phyloP scores from a whole-genome alignment of 2,329 filamentous ascomycete genomes.

The Sporothrix variecibatus region DNA sequence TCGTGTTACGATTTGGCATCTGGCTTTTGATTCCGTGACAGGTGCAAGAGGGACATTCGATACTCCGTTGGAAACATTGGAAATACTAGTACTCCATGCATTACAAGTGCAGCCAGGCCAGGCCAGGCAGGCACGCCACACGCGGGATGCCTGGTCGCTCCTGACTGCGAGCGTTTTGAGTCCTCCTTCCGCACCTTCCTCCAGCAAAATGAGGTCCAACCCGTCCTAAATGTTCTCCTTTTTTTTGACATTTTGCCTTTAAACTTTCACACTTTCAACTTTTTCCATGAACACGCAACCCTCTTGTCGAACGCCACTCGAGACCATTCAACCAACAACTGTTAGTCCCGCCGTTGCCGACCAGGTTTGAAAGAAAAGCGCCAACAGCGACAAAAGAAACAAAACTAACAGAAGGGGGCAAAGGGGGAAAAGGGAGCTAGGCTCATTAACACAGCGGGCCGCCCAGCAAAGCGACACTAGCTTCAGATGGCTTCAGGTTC shows the following conservation, averaged over 20 bases:
- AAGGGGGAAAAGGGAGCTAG: conserved; percentile 17
- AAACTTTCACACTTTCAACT: background rate
- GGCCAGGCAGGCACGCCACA: conserved; percentile 1
- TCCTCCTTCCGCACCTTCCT: background rate
- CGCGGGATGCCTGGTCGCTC: background rate
- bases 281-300: background rate
- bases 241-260: background rate
- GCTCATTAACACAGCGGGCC: conserved; percentile 7
- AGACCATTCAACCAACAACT: background rate
- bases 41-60: background rate
- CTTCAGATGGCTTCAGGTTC: background rate
- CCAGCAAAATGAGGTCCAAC: background rate
- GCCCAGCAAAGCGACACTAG: background rate
- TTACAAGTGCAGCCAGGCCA: background rate
- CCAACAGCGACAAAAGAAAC: background rate
- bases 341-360: background rate
- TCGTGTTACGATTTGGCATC: background rate
- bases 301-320: background rate
- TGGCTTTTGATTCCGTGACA: background rate
- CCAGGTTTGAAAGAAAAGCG: background rate
- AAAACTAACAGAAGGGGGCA: background rate
- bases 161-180: background rate
- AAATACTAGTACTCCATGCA: too few relatives aligned
- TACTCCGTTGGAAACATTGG: background rate
- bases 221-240: background rate